A percentile compares a stretch with the other conserved stretches of the same genome.
phyloP scores from a whole-genome alignment of 2,329 filamentous ascomycete genomes.

The Coleophoma crateriformis region DNA sequence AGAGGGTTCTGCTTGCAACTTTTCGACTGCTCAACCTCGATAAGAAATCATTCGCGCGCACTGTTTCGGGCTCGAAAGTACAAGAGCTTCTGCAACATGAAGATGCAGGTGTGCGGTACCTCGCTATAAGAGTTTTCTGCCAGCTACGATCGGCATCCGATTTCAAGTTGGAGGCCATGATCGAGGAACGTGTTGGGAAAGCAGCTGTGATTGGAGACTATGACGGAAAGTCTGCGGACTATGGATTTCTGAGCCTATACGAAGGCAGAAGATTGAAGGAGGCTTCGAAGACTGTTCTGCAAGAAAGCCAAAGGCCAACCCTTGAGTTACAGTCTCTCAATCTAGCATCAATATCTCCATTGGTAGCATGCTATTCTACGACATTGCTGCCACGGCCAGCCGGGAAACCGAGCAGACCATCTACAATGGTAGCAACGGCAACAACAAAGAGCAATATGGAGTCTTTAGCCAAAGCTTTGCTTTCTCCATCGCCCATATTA shows the following conservation, averaged over 20 bases:
- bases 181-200: slow-evolving; percentile 57
- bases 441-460: slow-evolving; percentile 72
- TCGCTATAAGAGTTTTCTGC: slow-evolving; percentile 78
- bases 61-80: slow-evolving; percentile 61
- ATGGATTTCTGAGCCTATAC: slow-evolving; percentile 61
- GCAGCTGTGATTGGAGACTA: slow-evolving; percentile 62
- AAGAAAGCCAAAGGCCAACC: neutral
- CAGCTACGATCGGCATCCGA: slow-evolving; percentile 77
- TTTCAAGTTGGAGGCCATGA: slow-evolving; percentile 65
- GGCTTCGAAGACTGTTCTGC: slow-evolving; percentile 8
- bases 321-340: slow-evolving; percentile 6
- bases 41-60: slow-evolving; percentile 56
- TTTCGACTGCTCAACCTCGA: slow-evolving; percentile 81
- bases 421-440: slow-evolving; percentile 59
- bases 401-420: slow-evolving; percentile 38
- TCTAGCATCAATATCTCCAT: slow-evolving; percentile 45
- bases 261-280: slow-evolving; percentile 37
- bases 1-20: slow-evolving; percentile 55
- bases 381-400: slow-evolving; percentile 62
- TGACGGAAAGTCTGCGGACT: slow-evolving; percentile 75
- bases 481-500: slow-evolving; percentile 65
- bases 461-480: slow-evolving; percentile 61
- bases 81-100: slow-evolving; percentile 61
- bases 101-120: slow-evolving; percentile 62
- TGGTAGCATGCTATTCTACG: slow-evolving; percentile 60